phyloP scores from a whole-genome alignment of 208 protist species.

The Acanthamoeba royreba region DNA sequence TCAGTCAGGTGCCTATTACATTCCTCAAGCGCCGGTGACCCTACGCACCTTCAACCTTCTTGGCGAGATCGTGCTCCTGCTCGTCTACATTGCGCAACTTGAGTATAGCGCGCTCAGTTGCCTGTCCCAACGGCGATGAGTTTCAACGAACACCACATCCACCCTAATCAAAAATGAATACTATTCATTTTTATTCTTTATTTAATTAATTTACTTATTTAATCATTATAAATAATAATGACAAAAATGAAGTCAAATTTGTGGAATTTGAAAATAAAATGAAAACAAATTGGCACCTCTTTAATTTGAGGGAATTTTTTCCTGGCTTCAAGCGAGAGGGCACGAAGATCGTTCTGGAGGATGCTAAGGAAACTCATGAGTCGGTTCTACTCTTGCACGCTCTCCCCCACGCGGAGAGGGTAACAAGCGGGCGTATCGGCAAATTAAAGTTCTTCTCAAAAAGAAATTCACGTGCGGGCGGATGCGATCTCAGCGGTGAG shows the following conservation, averaged over 20 bases:
- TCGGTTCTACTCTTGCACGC: neutral
- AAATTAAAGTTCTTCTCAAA: neutral
- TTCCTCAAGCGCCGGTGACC: neutral
- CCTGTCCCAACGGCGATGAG: neutral
- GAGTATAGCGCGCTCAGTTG: neutral
- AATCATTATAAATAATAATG: neutral
- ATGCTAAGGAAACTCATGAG: conserved; percentile 47
- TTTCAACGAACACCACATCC: neutral
- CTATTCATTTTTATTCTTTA: neutral
- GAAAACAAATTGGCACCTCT: conserved; percentile 5
- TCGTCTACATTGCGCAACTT: conserved; percentile 33
- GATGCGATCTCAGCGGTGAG: too few species aligned
- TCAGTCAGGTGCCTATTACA: neutral
- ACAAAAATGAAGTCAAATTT: neutral
- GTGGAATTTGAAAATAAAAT: neutral
- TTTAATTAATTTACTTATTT: neutral
- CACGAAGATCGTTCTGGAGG: neutral
- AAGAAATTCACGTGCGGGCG: too few species aligned
- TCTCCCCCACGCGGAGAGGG: neutral
- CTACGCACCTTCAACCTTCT: conserved; percentile 20
- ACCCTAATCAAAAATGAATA: neutral
- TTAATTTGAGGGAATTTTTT: conserved; percentile 43
- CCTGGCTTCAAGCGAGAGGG: neutral
- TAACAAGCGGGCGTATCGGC: neutral
- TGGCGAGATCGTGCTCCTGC: neutral